Percentiles rank a stretch among this genome's conserved stretches.
These are phyloP conservation scores for Aspergillus egyptiacus DNA, from an alignment of 495 filamentous ascomycete species.

Conservation along the genomic window DNA sequence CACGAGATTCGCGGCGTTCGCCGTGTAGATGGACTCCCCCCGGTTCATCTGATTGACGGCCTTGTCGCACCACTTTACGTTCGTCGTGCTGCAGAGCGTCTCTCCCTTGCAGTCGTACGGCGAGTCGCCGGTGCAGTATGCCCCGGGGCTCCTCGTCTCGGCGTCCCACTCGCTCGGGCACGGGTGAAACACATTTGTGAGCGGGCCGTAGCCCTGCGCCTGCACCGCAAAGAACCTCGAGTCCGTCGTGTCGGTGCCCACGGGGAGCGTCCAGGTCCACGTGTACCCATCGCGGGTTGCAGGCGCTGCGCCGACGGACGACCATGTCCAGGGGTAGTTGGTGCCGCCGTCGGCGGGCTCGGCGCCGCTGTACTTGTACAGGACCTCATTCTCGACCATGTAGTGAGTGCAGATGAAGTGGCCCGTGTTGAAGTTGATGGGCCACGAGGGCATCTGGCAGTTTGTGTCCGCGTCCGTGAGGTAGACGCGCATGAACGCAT, in stretches of 20 bases:
- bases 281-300: background rate
- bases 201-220: slow-evolving; percentile 14
- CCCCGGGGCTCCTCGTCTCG: background rate
- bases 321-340: slow-evolving; percentile 8
- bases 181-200: slow-evolving; percentile 15
- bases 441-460: slow-evolving; percentile 11
- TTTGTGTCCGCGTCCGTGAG: slow-evolving; percentile 13
- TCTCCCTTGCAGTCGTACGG: slow-evolving; percentile 16
- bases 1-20: slow-evolving; percentile 8
- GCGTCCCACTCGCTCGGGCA: background rate
- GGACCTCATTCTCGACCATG: slow-evolving; percentile 11
- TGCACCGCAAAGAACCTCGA: slow-evolving; percentile 12
- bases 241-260: slow-evolving; percentile 11
- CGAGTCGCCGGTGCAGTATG: background rate
- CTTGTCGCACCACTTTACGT: slow-evolving; percentile 15
- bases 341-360: slow-evolving; percentile 8
- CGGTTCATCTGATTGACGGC: slow-evolving; percentile 13
- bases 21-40: slow-evolving; percentile 7
- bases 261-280: slow-evolving; percentile 11
- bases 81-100: slow-evolving; percentile 9
- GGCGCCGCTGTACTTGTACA: slow-evolving; percentile 14
- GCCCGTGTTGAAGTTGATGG: slow-evolving; percentile 13
- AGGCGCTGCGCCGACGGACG: background rate
- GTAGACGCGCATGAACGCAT: slow-evolving; percentile 6
- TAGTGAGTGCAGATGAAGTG: slow-evolving; percentile 17